Base-by-base conservation (phyloP, 352 stramenopile species). In the Thalassiosira mediterranea region DNA sequence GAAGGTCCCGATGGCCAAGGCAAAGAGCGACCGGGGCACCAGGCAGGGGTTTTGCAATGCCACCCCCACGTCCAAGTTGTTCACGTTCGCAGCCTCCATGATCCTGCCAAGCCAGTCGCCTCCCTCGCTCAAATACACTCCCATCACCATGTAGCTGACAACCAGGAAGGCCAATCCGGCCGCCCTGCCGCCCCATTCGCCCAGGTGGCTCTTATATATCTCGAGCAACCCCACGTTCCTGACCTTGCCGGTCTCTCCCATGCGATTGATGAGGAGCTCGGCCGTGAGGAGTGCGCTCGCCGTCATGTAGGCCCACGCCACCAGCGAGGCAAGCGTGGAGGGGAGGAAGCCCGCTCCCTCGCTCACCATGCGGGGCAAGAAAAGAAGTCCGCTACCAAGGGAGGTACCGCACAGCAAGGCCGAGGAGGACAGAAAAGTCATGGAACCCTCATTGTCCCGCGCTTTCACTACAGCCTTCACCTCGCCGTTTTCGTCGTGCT, bases 61-160 rank as follows among this genome's bases (percentile, higher is more conserved):
- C 58, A 90, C 75, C 15, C 88, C 58, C 21, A 72, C 17, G 19
- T 29, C 53, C 5, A 52, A 52, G 11, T 51, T 59, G 8, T 66
- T 78, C 1, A 69, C 25, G 31, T 67, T 86, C 4, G 89, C 49
- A n/a, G 48, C 40, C 2, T 37, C 69, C 72, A 46, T 57, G n/a
- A 81, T 46, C 3, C 37, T 31, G 10, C 15, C 42, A 4, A 91
- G 25, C 19, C 86, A 65, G 8, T 76, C 73, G 3, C 88, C 88
- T 29, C 90, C 90, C 67, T 92, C 76, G 26, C 86, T 84, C 31
- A 93, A 83, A 73, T 94, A 95, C 1, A 90, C 87, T 0, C 92
- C 84, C 54, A 94, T 78, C 8, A 95, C 60, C 11, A 89, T 74
- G 63, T 94, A 95, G 70, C 92, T 89, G 5, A 95, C 72, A 37